Evolutionary conservation across 768 basidiomycete species (phyloP).

Genomic region (Pulveroboletus frians): DNA sequence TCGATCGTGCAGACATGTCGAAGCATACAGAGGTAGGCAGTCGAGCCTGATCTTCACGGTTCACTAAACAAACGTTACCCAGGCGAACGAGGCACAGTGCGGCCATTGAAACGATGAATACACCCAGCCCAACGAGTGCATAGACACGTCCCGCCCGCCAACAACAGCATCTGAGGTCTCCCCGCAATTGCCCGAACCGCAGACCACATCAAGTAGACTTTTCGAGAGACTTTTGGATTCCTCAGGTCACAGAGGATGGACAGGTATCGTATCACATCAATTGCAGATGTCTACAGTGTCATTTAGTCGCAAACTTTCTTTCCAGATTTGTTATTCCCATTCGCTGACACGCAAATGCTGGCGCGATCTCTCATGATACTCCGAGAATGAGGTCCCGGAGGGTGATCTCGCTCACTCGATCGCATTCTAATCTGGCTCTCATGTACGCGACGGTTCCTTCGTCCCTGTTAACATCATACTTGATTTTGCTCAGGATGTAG

Average conservation of each 20-base stretch:
- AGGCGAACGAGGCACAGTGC: slow-evolving; percentile 63
- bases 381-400: slow-evolving; percentile 52
- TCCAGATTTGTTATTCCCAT: slow-evolving; percentile 89
- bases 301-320: neutral
- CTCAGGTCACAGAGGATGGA: slow-evolving; percentile 72
- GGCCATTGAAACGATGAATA: slow-evolving; percentile 66
- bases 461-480: slow-evolving; percentile 20
- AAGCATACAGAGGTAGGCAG: slow-evolving; percentile 36
- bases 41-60: neutral
- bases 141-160: slow-evolving; percentile 11
- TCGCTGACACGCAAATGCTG: slow-evolving; percentile 76
- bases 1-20: slow-evolving; percentile 31
- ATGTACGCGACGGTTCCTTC: slow-evolving; percentile 41
- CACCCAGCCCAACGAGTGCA: slow-evolving; percentile 35
- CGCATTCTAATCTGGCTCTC: slow-evolving; percentile 45
- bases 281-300: neutral
- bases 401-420: slow-evolving; percentile 51
- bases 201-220: slow-evolving; percentile 1
- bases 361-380: slow-evolving; percentile 72
- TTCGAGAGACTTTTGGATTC: slow-evolving; percentile 84
- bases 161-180: slow-evolving; percentile 26
- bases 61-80: slow-evolving; percentile 2
- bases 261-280: slow-evolving; percentile 49
- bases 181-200: slow-evolving; percentile 23
- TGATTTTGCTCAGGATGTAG: neutral